These are phyloP conservation scores for Cutaneotrichosporon cutaneum DNA, from an alignment of 1,284 basidiomycete genomes.

Conservation along the genomic window DNA sequence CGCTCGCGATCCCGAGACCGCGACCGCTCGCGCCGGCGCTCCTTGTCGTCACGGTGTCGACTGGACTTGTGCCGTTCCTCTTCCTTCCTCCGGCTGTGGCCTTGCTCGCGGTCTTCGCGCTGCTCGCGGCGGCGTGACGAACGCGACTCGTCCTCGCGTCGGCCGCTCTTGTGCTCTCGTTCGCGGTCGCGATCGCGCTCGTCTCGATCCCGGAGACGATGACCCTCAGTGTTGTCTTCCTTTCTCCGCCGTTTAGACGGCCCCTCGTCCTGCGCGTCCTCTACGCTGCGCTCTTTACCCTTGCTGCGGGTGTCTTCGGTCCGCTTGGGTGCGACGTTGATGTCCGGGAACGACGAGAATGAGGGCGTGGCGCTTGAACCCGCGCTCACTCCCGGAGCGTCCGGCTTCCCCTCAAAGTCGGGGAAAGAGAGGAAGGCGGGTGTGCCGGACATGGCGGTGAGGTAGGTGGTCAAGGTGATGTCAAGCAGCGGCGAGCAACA, in stretches of 20 bases:
- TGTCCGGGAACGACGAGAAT: constrained; percentile 27
- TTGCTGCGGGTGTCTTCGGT: background rate
- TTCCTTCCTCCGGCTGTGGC: constrained; percentile 11
- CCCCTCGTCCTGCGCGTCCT: background rate
- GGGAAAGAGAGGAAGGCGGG: constrained; percentile 22
- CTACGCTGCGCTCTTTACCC: no score
- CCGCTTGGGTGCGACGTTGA: constrained; percentile 7
- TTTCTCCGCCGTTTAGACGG: background rate
- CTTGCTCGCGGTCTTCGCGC: constrained; percentile 3
- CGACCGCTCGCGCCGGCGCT: constrained; percentile 5
- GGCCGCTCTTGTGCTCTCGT: background rate
- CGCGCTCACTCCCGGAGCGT: background rate
- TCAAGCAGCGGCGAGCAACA: background rate
- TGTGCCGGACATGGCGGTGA: constrained; percentile 16
- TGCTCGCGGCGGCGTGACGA: background rate
- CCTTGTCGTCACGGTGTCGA: constrained; percentile 1
- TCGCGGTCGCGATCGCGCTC: constrained; percentile 6
- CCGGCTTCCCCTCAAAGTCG: constrained; percentile 1
- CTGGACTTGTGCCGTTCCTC: background rate
- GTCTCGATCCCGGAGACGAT: constrained; percentile 4
- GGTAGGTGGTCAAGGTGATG: background rate
- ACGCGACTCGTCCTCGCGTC: background rate
- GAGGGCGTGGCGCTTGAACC: constrained; percentile 1
- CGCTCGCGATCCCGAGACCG: background rate
- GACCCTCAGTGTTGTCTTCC: background rate